Evolutionary conservation across 2,329 filamentous ascomycete genomes (phyloP), one percentile per base, ranked within the genome.

Genomic region (Aspergillus latus): DNA sequence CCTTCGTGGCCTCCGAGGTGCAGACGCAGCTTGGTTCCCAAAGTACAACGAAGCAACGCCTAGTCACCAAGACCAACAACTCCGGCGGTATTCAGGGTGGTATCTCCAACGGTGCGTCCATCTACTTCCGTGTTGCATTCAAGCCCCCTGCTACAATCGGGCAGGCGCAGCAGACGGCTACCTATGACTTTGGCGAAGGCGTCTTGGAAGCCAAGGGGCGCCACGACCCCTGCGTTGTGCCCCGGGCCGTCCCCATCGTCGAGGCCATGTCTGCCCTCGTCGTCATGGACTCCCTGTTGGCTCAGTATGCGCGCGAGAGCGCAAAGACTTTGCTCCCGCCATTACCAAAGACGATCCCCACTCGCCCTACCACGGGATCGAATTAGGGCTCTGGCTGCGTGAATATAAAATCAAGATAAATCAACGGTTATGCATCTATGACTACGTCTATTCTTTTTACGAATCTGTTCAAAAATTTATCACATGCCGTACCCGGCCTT

Each of bases 41-140:
- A n/a, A 61, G 46, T 45, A 51, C 56, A 46, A 59, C 58, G 58
- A 64, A 30, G 57, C 84, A 88, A 15, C 82, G 80, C 60, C 82
- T 97, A 52, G 88, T 86, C 7, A 97, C 93, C 54, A 89, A 88
- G 79, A 97, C 93, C 28, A 97, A 97, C 80, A 92, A 96, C 80
- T 93, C 88, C 2, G 93, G 93, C 10, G 94, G 93, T 62, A 90
- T 97, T 65, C 93, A 97, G 78, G 94, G 93, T 43, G 93, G 93
- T 51, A 97, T 97, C 75, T 88, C 89, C 49, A 97, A 97, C 74
- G 94, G 93, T 56, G 90, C 90, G 37, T 88, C 87, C 57, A 91
- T 97, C 77, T 97, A 94, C 82, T 97, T 97, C 84, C 86, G 89
- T 49, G 88, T 96, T 4, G 92, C 85, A 13, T 97, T 97, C 85